These are phyloP conservation scores for Sporothrix humicola DNA, from an alignment of 2,329 filamentous ascomycete genomes.

Conservation along the genomic window DNA sequence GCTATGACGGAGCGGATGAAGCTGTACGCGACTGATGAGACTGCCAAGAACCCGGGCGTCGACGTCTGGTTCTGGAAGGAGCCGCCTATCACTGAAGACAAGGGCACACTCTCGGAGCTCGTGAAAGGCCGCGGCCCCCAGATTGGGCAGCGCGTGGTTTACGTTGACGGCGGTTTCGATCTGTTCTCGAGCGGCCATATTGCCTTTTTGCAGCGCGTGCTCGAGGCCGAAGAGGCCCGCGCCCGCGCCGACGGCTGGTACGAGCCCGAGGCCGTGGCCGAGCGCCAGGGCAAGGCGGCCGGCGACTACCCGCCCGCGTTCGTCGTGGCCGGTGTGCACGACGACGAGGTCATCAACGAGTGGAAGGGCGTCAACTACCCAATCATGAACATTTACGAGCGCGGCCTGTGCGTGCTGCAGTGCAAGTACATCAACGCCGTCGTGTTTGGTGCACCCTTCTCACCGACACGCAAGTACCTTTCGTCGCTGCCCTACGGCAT, in stretches of 20 bases:
- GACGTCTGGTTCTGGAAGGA: conserved; percentile 83
- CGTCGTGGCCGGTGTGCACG: conserved; percentile 91
- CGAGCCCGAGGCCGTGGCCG: conserved; percentile 64
- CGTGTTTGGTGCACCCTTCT: conserved; percentile 88
- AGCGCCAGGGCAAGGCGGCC: conserved; percentile 62
- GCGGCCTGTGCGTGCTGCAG: conserved; percentile 91
- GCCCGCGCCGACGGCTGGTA: conserved; percentile 77
- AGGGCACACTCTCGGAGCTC: conserved; percentile 52
- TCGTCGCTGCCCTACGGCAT: conserved; percentile 73
- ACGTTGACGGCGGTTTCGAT: conserved; percentile 96
- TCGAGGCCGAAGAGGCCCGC: conserved; percentile 71
- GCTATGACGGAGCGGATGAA: conserved; percentile 78
- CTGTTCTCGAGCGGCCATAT: conserved; percentile 97
- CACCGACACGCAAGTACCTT: conserved; percentile 80
- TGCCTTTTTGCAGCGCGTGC: conserved; percentile 83
- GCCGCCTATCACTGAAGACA: neutral
- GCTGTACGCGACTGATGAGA: conserved; percentile 87
- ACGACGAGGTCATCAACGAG: conserved; percentile 91
- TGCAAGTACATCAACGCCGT: conserved; percentile 93
- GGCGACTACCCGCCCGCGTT: conserved; percentile 84
- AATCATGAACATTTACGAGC: conserved; percentile 99
- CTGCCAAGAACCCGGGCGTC: conserved; percentile 75
- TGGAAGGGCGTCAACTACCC: conserved; percentile 99
- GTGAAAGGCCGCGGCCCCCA: conserved; percentile 73
- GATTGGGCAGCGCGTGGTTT: conserved; percentile 83